Conservation (phyloP, 1,284 basidiomycete species). For the Phenoliferia sp. region DNA sequence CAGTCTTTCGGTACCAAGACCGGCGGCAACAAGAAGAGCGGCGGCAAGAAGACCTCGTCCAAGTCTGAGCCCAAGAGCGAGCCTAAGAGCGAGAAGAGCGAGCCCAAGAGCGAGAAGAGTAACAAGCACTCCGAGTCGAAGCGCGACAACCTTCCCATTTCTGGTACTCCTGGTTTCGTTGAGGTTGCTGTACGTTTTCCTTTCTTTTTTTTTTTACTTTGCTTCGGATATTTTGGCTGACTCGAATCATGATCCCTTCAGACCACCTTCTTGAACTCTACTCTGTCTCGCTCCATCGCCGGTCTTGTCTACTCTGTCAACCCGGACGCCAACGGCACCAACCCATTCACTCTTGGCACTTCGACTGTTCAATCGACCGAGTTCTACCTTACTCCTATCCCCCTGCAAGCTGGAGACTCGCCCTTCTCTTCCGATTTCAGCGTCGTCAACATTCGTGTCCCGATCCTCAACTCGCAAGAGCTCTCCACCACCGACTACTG, state of each 20-base stretch:
- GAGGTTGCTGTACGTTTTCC: constrained; percentile 25
- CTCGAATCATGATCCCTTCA: not conserved
- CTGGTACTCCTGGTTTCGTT: constrained; percentile 35
- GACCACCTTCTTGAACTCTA: constrained; percentile 28
- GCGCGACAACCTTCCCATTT: constrained; percentile 5
- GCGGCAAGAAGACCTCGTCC: not conserved
- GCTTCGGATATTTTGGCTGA: not conserved
- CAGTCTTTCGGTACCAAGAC: no score
- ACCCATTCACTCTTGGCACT: constrained; percentile 32
- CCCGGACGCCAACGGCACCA: constrained; percentile 15
- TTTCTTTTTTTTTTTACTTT: not conserved
- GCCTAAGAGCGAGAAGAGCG: not conserved
- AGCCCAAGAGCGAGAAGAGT: not conserved
- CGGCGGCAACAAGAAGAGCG: no score
- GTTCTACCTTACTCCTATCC: constrained; percentile 29
- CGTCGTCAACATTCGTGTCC: constrained; percentile 32
- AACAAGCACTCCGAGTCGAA: constrained; percentile 1
- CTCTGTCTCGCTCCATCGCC: constrained; percentile 30
- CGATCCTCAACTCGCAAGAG: constrained; percentile 30
- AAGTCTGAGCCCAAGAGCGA: not conserved
- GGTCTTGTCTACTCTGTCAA: constrained; percentile 32
- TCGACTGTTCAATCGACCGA: constrained; percentile 34
- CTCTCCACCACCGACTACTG: constrained; percentile 32
- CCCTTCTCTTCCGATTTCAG: not conserved
- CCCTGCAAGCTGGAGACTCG: not conserved